Evolutionary conservation across 345 rosid species (phyloP), one percentile per base, ranked within the genome.

Genomic region (Ricinus communis): DNA sequence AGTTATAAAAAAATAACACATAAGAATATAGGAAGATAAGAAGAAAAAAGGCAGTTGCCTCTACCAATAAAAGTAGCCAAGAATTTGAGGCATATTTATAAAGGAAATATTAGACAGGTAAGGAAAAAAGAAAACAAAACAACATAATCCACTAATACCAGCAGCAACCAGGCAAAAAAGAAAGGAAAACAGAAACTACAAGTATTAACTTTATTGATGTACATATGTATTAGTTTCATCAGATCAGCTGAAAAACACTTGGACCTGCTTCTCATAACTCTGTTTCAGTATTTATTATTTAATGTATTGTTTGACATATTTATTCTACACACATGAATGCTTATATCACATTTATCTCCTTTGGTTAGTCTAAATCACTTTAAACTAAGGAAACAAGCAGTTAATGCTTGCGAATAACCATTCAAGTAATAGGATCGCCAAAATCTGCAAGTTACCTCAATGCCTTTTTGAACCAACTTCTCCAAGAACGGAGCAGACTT

Each of bases 401-500:
- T n/a, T n/a, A n/a, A n/a, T n/a, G n/a, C n/a, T n/a, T n/a, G 8
- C 55, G 16, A 5, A 71, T 28, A 76, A 30, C n/a, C 15, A 61
- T 43, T 38, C 31, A 31, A 38, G 46, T 15, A 10, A 46, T 31
- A 12, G 28, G 13, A 53, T 5, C 1, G 40, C 51, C 0, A 71
- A 58, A 59, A 65, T 46, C 28, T 25, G 38, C n/a, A 25, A 18
- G 43, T 43, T 80, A 95, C 99, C 96, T 95, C 98, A 22, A 95
- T 89, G 66, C 85, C 94, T 61, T 91, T 92, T 75, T 95, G 97
- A 65, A 95, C 79, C 71, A 95, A 74, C 78, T 89, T 95, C 93
- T 95, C 99, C 85, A 95, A 83, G 84, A 95, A 95, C 3, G 98
- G 99, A 69, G 99, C 98, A 3, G 79, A 83, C 83, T 86, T 92